phyloP scores from a whole-genome alignment of 2,329 filamentous ascomycete species.

The Fusarium poae region DNA sequence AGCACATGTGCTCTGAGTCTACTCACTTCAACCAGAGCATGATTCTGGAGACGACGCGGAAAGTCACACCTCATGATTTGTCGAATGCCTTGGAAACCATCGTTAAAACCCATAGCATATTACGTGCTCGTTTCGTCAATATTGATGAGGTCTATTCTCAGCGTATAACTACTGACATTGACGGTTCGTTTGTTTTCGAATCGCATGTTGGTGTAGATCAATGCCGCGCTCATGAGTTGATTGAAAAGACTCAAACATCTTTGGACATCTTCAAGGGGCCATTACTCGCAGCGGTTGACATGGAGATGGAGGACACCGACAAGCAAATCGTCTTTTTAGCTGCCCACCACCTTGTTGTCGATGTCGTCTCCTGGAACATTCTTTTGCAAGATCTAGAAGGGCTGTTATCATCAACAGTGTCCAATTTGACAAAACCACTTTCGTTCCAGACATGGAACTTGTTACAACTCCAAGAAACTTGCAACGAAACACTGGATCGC shows the following conservation, averaged over 20 bases:
- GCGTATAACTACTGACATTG: conserved; percentile 7
- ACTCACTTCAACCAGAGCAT: conserved; percentile 43
- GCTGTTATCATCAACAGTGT: conserved; percentile 51
- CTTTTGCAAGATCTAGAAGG: conserved; percentile 53
- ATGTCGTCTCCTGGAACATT: conserved; percentile 62
- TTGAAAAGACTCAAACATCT: conserved; percentile 13
- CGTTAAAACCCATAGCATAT: conserved; percentile 35
- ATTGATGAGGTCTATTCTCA: conserved; percentile 15
- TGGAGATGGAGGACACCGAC: conserved; percentile 17
- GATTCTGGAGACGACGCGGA: conserved; percentile 10
- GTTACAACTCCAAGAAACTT: conserved; percentile 44
- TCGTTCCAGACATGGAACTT: conserved; percentile 52
- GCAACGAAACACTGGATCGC: conserved; percentile 29
- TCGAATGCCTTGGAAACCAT: conserved; percentile 16
- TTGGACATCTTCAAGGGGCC: conserved; percentile 17
- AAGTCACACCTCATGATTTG: background rate
- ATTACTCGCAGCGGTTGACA: conserved; percentile 34
- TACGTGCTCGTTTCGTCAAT: conserved; percentile 30
- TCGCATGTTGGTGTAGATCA: background rate
- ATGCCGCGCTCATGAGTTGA: background rate
- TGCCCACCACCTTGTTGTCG: conserved; percentile 57
- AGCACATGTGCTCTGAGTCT: conserved; percentile 2
- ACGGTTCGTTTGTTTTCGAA: conserved; percentile 13
- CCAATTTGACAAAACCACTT: conserved; percentile 16
- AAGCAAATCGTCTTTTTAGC: conserved; percentile 48